A percentile compares a stretch with the other conserved stretches of the same genome.
Conservation (phyloP, 148 eudicot species). For the Arbutus unedo region DNA sequence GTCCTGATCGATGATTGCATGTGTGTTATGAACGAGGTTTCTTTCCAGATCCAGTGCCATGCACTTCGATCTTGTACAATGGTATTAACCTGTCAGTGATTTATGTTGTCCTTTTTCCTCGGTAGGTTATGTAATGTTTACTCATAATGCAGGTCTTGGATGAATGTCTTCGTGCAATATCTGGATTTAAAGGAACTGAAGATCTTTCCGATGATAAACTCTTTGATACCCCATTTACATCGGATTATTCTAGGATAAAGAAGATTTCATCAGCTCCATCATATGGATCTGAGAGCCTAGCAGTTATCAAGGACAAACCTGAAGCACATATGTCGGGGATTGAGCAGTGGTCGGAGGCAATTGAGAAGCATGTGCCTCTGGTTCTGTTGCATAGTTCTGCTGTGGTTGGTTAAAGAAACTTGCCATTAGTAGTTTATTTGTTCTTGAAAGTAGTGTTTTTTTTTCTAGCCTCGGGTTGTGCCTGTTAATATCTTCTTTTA, state of each 20-base stretch:
- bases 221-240: slow-evolving; percentile 71
- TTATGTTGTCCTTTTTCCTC: neutral
- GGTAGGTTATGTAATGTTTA: neutral
- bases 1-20: neutral
- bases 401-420: slow-evolving; percentile 48
- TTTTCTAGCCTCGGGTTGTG: neutral
- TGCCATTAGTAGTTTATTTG: neutral
- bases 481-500: neutral
- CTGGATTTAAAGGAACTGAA: slow-evolving; percentile 97
- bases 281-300: slow-evolving; percentile 40
- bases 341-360: slow-evolving; percentile 69
- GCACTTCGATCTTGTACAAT: slow-evolving; percentile 6
- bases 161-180: slow-evolving; percentile 97
- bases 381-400: slow-evolving; percentile 60
- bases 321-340: slow-evolving; percentile 38
- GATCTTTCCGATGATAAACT: slow-evolving; percentile 71
- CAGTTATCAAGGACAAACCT: slow-evolving; percentile 30
- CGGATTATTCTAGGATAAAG: slow-evolving; percentile 67
- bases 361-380: slow-evolving; percentile 62
- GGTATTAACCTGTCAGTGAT: neutral
- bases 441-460: neutral
- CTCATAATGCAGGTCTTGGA: slow-evolving; percentile 62
- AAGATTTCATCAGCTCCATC: slow-evolving; percentile 95
- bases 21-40: neutral
- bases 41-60: neutral